Base-by-base conservation (phyloP, 805 yeast species). In the Candida boleticola region DNA sequence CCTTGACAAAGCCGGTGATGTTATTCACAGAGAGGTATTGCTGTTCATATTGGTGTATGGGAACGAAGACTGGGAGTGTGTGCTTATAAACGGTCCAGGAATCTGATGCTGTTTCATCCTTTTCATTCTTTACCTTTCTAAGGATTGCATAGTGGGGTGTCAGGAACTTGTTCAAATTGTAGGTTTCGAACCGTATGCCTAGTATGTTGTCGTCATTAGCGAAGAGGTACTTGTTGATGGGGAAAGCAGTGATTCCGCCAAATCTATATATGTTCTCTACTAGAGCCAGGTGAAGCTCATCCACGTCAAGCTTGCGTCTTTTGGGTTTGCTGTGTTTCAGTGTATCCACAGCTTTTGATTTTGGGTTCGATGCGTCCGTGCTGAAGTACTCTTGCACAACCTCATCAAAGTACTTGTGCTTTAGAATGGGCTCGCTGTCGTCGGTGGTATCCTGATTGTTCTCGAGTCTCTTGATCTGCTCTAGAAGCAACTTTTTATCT, bases 111-210 rank as follows among this genome's bases (percentile, higher is more conserved):
- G 32, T 36, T 5, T 21, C 40, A 35, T 50, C 53, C 18, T 42
- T 40, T 1, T 19, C 16, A 23, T 22, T 21, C 11, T 27, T 20
- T 5, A 37, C 31, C 35, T 51, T 52, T 31, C 48, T 37, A 33
- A 78, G 56, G 2, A 78, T 77, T 13, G 73, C 64, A 51, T 78
- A 78, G 49, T 76, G 80, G 2, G 82, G 78, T 1, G 56, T 51
- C 3, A 54, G 32, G 49, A 57, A 78, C 29, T 57, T 57, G 2
- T 42, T 26, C 13, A 50, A 46, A 2, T 62, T 54, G 47, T 63
- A 68, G 2, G 67, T 50, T 44, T 78, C 83, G 49, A 76, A 76
- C n/a, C 83, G 55, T 5, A 78, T 46, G 0, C 83, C 83, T 23
- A 78, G 45, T 27, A 67, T 53, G 9, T 57, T 53, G 7, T 61